phyloP scores from a whole-genome alignment of 306 rosid genomes.

The Urtica urens region DNA sequence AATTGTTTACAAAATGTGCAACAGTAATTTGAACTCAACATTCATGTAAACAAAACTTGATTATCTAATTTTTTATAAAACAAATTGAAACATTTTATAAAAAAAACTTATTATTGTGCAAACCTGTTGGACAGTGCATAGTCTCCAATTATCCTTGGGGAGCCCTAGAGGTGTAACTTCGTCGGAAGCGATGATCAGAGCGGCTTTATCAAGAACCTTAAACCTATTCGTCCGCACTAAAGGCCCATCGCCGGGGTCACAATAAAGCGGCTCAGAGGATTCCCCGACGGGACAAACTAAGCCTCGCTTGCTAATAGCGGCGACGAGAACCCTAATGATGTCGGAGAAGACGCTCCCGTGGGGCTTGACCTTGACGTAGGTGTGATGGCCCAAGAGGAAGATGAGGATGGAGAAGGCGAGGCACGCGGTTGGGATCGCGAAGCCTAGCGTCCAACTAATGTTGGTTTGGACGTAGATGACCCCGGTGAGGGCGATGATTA shows the following conservation, averaged over 20 bases:
- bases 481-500: constrained; percentile 47
- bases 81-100: no score
- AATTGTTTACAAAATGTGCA: no score
- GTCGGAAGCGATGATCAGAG: constrained; percentile 30
- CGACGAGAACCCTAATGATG: constrained; percentile 41
- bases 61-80: no score
- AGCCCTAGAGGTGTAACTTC: constrained; percentile 31
- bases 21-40: no score
- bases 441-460: constrained; percentile 62
- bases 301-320: constrained; percentile 38
- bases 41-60: no score
- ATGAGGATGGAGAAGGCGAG: constrained; percentile 44
- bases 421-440: constrained; percentile 53
- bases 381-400: constrained; percentile 46
- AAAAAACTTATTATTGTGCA: no score
- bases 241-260: constrained; percentile 10
- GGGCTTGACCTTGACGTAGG: constrained; percentile 44
- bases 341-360: constrained; percentile 52
- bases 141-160: constrained; percentile 47
- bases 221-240: constrained; percentile 46
- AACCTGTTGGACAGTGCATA: constrained; percentile 67
- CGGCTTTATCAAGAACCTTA: constrained; percentile 54
- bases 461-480: constrained; percentile 72
- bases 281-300: constrained; percentile 3
- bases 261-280: constrained; percentile 30